Base-by-base conservation (phyloP, 164 flowering plant species). In the Paratinospora sagittata region DNA sequence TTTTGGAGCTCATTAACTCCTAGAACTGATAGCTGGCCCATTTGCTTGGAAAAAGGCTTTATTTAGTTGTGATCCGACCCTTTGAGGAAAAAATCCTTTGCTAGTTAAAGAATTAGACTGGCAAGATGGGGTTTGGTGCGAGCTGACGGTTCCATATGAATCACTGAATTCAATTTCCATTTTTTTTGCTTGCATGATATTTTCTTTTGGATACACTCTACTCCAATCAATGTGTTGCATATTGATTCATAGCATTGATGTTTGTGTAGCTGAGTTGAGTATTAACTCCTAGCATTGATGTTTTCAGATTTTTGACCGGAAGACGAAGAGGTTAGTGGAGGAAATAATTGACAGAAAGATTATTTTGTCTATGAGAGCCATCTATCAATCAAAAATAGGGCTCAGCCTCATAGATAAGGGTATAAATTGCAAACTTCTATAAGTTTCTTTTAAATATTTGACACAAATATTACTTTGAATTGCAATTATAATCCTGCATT, bases 361-460 rank as follows among this genome's bases (percentile, higher is more conserved):
- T 77, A 76, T 95, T 75, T 77, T 95, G 72, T 88, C 98, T 69
- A 90, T 95, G 97, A 86, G 98, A 74, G 90, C 98, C 70, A 80
- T 95, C 47, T 95, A 95, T 78, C 97, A 92, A 78, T 89, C 97
- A 73, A 88, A 88, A 83, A 23, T 92, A n/a, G 98, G 98, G 62
- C 92, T 92, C 70, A 80, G 85, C 63, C 82, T 95, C 64, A 84
- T 95, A 80, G 88, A 83, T 74, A 82, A 69, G 78, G 98, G 98
- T 94, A 84, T 8, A 49, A 33, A 6, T 55, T 4, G 4, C 0
- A 23, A 17, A 55, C 34, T 4, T 30, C 2, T 21, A 19, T 47
- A 4, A n/a, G 24, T 19, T 55, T 8, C 61, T 19, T 55, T 55
- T 55, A 21, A 55, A 19, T 55, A 19, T 17, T 55, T 55, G 47